Evolutionary conservation across 73 alveolate species (phyloP).

Genomic region (Loxodes magnus): DNA sequence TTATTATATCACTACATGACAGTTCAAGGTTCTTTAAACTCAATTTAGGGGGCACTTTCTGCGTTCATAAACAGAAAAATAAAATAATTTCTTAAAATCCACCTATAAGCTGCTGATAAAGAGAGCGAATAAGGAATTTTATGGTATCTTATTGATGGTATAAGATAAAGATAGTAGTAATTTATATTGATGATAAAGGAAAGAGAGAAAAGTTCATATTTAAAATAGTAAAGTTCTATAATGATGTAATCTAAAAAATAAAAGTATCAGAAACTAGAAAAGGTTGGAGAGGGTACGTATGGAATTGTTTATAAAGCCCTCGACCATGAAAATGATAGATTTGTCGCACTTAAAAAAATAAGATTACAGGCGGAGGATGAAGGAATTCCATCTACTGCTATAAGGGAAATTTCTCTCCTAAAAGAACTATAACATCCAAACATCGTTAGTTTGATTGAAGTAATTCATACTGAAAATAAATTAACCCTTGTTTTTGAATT

Average conservation of each 20-base stretch:
- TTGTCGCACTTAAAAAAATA: slow-evolving; percentile 83
- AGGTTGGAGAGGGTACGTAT: slow-evolving; percentile 89
- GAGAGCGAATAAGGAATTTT: no score
- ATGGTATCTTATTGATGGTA: no score
- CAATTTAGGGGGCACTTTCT: no score
- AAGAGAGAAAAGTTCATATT: no score
- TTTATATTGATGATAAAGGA: no score
- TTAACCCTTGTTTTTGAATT: slow-evolving; percentile 61
- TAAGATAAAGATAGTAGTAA: no score
- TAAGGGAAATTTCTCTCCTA: slow-evolving; percentile 84
- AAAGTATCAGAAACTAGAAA: slow-evolving; percentile 74
- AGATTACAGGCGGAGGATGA: slow-evolving; percentile 89
- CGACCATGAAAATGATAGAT: slow-evolving; percentile 55
- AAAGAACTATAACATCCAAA: slow-evolving; percentile 89
- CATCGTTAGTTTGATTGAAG: slow-evolving; percentile 62
- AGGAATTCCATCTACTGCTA: slow-evolving; percentile 92
- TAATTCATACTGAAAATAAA: slow-evolving; percentile 56
- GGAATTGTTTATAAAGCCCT: slow-evolving; percentile 85
- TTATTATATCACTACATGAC: no score
- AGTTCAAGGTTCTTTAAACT: no score
- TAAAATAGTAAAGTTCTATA: no score
- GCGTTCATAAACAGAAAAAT: no score
- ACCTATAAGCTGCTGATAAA: no score
- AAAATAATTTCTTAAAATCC: no score
- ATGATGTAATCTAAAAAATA: slow-evolving; percentile 35